phyloP scores from a whole-genome alignment of 768 basidiomycete genomes.

The Mycena metata region DNA sequence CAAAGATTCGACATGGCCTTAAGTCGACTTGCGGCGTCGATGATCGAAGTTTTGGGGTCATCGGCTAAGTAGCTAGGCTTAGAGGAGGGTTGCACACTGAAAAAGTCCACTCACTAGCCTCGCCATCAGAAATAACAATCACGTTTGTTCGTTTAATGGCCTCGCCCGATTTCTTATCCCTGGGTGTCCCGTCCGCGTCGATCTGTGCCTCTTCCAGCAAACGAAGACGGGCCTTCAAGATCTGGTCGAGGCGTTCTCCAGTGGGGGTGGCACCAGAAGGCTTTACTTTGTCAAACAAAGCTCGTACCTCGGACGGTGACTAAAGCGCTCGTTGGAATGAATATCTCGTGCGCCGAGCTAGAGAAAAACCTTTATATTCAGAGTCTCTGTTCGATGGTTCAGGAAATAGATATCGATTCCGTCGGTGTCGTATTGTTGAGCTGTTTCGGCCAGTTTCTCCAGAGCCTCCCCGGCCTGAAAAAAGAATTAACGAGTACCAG shows the following conservation, averaged over 20 bases:
- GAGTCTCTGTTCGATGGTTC: constrained; percentile 53
- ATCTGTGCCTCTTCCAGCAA: constrained; percentile 47
- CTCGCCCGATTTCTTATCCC: constrained; percentile 40
- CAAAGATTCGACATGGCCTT: constrained; percentile 54
- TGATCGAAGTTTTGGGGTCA: constrained; percentile 64
- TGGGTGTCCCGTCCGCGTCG: constrained; percentile 36
- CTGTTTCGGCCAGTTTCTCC: constrained; percentile 61
- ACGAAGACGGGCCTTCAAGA: constrained; percentile 47
- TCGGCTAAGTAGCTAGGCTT: constrained; percentile 55
- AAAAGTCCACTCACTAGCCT: constrained; percentile 58
- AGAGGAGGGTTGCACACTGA: not conserved
- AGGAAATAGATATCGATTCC: constrained; percentile 77
- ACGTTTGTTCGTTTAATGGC: constrained; percentile 69
- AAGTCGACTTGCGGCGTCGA: constrained; percentile 61
- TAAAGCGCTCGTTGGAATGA: constrained; percentile 36
- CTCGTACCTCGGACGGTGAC: constrained; percentile 53
- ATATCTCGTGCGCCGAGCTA: not conserved
- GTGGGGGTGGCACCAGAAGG: constrained; percentile 64
- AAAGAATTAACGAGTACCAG: constrained; percentile 6
- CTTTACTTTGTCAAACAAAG: constrained; percentile 58
- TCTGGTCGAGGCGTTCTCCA: constrained; percentile 49
- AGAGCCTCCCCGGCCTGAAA: constrained; percentile 65
- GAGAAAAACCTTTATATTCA: constrained; percentile 54
- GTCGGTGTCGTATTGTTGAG: constrained; percentile 64
- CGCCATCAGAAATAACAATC: constrained; percentile 76